Conservation (phyloP, 106 monocot genomes). For the Allium fistulosum region DNA sequence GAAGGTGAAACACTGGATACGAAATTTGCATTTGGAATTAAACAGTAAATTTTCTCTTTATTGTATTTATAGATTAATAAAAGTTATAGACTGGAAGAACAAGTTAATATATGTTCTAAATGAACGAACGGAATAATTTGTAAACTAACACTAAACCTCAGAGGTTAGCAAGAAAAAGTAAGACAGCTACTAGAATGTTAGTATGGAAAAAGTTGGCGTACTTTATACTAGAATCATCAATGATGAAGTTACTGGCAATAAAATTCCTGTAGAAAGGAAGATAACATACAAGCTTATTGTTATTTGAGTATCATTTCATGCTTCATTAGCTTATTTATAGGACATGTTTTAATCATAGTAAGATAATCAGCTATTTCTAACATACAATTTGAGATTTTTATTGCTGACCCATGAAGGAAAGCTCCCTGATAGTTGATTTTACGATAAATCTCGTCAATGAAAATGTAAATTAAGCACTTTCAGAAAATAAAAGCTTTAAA, state of each 20-base stretch:
- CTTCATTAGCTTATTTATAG: too few species aligned
- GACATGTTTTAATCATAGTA: background rate
- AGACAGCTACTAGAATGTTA: background rate
- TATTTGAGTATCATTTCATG: too few species aligned
- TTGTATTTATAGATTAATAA: too few species aligned
- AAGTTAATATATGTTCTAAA: too few species aligned
- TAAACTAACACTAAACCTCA: too few species aligned
- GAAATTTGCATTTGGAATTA: too few species aligned
- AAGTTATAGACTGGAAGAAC: too few species aligned
- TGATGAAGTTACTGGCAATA: constrained; percentile 78
- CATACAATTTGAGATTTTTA: constrained; percentile 61
- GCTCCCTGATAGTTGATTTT: constrained; percentile 71
- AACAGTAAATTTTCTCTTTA: too few species aligned
- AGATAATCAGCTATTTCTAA: constrained; percentile 4
- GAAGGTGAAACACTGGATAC: constrained; percentile 40
- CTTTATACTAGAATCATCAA: constrained; percentile 69
- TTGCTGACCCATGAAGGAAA: constrained; percentile 73
- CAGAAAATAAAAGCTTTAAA: too few species aligned
- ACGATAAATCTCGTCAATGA: constrained; percentile 60
- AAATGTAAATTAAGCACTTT: background rate
- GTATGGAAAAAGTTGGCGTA: constrained; percentile 2
- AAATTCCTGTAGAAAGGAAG: constrained; percentile 50
- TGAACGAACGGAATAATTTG: too few species aligned
- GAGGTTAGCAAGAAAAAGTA: too few species aligned
- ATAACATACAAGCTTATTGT: background rate